Base-by-base conservation (phyloP, 352 stramenopile genomes). In the Pythium oligandrum region DNA sequence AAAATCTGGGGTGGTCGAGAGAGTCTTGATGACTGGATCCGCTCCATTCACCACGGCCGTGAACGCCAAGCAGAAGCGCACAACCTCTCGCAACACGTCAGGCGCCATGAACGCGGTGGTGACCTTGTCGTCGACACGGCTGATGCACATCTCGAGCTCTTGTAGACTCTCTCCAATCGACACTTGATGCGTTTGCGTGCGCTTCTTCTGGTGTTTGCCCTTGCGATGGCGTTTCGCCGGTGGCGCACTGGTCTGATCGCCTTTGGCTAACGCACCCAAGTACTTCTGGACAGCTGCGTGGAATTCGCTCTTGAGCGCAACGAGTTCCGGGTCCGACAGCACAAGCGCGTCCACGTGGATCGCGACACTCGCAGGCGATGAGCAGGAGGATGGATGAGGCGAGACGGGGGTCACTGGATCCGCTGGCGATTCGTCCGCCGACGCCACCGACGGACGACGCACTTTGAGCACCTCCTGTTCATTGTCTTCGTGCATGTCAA, bases 131-230 rank as follows among this genome's bases (percentile, higher is more conserved):
- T 81, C 65, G 40, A 90, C 40, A 32, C 63, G 48, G 30, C 61
- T 12, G 33, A 90, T 57, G 17, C 65, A 67, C 35, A 63, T 56
- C 10, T 70, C 52, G 26, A 88, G 49, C 34, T 86, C 71, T 11
- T 53, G 50, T 8, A 70, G 40, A 37, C 59, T 72, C 10, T 70
- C 66, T 12, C 17, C 33, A 10, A 53, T 26, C 48, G 12, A 53
- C 9, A 42, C 4, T n/a, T 2, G 11, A 46, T 52, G 36, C 11
- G 50, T 42, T 8, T 12, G 7, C 38, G 38, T 68, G 78, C 77
- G 52, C 54, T 88, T 88, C 63, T 88, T 90, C 37, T 82, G 73
- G 3, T 26, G 47, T 42, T 59, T 44, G 32, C 58, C 58, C 47
- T 65, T 65, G 35, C 58, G 58, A n/a, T 6, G 4, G 1, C 80